A percentile compares a stretch with the other conserved stretches of the same genome.
Evolutionary conservation across 257 asterid genomes (phyloP).

Genomic region (Solanum pimpinellifolium): DNA sequence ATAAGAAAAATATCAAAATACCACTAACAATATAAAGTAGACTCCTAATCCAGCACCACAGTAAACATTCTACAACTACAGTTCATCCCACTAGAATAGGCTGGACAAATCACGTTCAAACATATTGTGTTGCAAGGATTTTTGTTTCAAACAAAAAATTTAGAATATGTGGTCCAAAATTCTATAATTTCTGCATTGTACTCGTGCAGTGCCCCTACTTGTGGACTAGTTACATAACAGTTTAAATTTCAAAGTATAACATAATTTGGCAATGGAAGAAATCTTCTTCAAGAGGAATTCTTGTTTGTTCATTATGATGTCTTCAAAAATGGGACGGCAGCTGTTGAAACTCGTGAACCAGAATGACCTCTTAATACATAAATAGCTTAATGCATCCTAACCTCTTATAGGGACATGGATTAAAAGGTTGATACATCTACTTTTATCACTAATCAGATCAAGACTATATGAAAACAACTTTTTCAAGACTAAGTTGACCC

Average conservation of each 20-base stretch:
- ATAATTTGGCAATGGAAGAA: not conserved
- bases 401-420: not conserved
- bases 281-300: not conserved
- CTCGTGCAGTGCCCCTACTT: not conserved
- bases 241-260: not conserved
- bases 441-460: not conserved
- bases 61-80: not conserved
- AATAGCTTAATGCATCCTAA: not conserved
- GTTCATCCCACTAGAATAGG: not conserved
- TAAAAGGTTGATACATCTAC: not conserved
- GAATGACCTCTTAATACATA: not conserved
- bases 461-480: not conserved
- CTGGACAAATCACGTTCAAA: not conserved
- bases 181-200: not conserved
- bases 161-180: not conserved
- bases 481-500: not conserved
- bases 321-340: not conserved
- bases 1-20: no score
- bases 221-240: not conserved
- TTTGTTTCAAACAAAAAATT: not conserved
- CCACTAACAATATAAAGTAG: not conserved
- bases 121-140: not conserved
- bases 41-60: not conserved
- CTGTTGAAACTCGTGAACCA: not conserved
- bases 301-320: not conserved